These are phyloP conservation scores for Picea sitchensis DNA, from an alignment of 75 land plant genomes.

Conservation along the genomic window DNA sequence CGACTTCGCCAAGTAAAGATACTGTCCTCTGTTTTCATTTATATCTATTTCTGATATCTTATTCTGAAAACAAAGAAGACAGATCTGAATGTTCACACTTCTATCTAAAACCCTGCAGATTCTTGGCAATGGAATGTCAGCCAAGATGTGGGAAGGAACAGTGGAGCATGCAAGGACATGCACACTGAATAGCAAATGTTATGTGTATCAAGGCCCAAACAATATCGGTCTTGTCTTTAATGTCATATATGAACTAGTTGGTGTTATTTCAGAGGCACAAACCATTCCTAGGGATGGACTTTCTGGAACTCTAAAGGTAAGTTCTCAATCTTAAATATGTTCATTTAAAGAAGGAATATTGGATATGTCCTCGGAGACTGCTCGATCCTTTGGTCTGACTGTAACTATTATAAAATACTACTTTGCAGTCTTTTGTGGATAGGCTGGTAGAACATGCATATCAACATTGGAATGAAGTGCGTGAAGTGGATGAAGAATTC, in stretches of 20 bases:
- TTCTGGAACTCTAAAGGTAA: slow-evolving; percentile 73
- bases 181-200: slow-evolving; percentile 65
- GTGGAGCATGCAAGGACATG: slow-evolving; percentile 94
- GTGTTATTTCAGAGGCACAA: slow-evolving; percentile 50
- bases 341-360: neutral
- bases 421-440: slow-evolving; percentile 28
- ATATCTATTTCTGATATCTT: neutral
- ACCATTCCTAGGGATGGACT: slow-evolving; percentile 53
- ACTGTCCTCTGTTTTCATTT: neutral
- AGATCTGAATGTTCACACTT: neutral
- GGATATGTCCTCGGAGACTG: neutral
- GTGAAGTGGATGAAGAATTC: slow-evolving; percentile 26
- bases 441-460: slow-evolving; percentile 36
- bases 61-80: neutral
- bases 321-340: neutral
- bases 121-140: slow-evolving; percentile 94
- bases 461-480: slow-evolving; percentile 31
- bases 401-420: neutral
- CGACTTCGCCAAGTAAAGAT: slow-evolving; percentile 45
- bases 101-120: slow-evolving; percentile 40
- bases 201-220: slow-evolving; percentile 58
- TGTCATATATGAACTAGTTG: slow-evolving; percentile 69
- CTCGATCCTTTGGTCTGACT: neutral
- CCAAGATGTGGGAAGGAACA: slow-evolving; percentile 92
- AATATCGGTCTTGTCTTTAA: slow-evolving; percentile 73